Base-by-base conservation (phyloP, 2,329 filamentous ascomycete species). In the Cryphonectria naterciae region DNA sequence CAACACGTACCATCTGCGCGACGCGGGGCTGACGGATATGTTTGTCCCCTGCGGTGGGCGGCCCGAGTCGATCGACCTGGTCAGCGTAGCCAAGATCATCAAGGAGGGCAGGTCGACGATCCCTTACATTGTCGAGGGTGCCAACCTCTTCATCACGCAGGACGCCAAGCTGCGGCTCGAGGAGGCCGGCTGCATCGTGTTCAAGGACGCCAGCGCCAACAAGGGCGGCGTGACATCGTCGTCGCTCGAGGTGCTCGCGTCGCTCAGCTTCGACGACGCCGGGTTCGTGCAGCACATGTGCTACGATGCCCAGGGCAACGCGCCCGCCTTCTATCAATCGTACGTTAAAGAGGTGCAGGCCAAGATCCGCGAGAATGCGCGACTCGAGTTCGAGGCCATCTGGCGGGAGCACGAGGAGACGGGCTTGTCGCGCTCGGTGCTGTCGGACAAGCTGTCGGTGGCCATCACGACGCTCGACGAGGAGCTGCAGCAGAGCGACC, bases 181-280 rank as follows among this genome's bases (percentile, higher is more conserved):
- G 84, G 92, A 94, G 76, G 95, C 95, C n/a, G 96, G 96, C 72
- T 97, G 94, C 79, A 90, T 98, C 77, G 83, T 99, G 56, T 98
- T 94, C 91, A 99, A 99, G 85, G 96, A 99, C 81, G 96, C 96
- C 6, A 97, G 94, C 52, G 95, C 95, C 70, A 99, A 99, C 88
- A 99, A 99, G 87, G 96, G 96, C 75, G 96, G 96, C 80, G 96
- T 99, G 62, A 99, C 96, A 0, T 98, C 94, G 0, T 98, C 96
- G 0, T 98, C 96, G 0, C 90, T 98, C 43, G 96, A 99, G 79
- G 96, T 99, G 7, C 89, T 99, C 35, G 96, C 96, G 10, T 96
- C 94, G 19, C 87, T 99, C 70, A 96, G 94, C 56, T 98, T 99
- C 79, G 93, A 99, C 77, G 96, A 99, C 75, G 85, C 89, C 70